Percentiles rank a stretch among this genome's conserved stretches.
These are phyloP conservation scores for Wickerhamiella musiphila DNA, from an alignment of 805 yeast genomes.

Conservation along the genomic window DNA sequence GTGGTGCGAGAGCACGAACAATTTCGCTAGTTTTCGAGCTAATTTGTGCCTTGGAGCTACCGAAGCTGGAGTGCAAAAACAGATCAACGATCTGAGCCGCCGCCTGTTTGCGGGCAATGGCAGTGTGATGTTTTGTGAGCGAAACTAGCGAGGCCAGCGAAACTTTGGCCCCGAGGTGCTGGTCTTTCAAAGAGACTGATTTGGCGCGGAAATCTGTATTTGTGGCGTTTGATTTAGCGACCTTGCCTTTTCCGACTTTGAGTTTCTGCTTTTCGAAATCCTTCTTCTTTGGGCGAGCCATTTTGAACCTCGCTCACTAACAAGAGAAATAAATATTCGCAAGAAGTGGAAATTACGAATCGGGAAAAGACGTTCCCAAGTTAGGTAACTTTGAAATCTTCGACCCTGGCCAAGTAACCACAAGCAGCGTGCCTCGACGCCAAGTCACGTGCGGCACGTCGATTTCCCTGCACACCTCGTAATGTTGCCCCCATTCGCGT, in stretches of 20 bases:
- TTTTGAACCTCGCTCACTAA: not conserved
- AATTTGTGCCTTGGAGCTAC: too few species aligned
- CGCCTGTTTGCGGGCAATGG: constrained; percentile 14
- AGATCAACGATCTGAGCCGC: constrained; percentile 9
- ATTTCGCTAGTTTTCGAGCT: constrained; percentile 7
- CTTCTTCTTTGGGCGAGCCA: constrained; percentile 31
- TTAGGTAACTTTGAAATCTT: not conserved
- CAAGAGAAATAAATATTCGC: not conserved
- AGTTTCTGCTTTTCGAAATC: constrained; percentile 66
- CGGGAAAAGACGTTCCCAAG: not conserved
- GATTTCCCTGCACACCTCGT: too few species aligned
- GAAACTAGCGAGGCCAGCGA: constrained; percentile 7
- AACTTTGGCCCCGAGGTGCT: constrained; percentile 19
- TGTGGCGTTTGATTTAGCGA: constrained; percentile 58
- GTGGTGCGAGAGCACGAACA: constrained; percentile 38
- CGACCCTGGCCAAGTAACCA: too few species aligned
- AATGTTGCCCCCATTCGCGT: too few species aligned
- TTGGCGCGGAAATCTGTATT: constrained; percentile 73
- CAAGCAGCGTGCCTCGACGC: too few species aligned
- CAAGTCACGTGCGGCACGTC: too few species aligned
- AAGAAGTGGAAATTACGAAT: not conserved
- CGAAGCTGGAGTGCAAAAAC: constrained; percentile 7
- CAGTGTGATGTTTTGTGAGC: constrained; percentile 16
- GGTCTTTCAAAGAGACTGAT: constrained; percentile 32
- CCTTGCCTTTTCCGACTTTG: constrained; percentile 70